phyloP scores from a whole-genome alignment of 2,329 filamentous ascomycete genomes.

The Fusarium pseudocircinatum region DNA sequence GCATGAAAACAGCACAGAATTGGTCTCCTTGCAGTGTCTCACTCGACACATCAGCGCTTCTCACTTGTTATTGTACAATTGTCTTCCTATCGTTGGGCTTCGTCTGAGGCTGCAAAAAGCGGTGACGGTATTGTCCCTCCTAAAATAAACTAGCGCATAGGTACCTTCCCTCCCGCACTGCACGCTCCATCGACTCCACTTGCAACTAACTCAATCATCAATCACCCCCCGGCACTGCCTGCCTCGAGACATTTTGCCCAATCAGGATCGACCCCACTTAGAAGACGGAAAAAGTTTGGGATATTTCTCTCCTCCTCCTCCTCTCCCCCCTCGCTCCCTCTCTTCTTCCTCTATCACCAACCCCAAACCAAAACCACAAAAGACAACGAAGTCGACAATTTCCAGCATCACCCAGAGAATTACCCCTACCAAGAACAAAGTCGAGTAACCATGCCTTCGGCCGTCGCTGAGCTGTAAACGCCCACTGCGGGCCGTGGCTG shows the following conservation, averaged over 20 bases:
- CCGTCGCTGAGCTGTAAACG: conserved; percentile 92
- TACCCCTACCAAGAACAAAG: conserved; percentile 66
- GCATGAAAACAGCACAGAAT: not conserved
- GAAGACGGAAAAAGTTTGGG: conserved; percentile 43
- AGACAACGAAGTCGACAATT: conserved; percentile 74
- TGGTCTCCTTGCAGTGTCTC: conserved; percentile 35
- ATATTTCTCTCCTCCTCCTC: conserved; percentile 45
- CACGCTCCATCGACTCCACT: conserved; percentile 12
- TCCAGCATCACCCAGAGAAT: conserved; percentile 46
- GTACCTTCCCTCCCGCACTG: conserved; percentile 25
- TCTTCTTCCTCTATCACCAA: conserved; percentile 44
- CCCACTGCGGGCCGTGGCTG: conserved; percentile 75
- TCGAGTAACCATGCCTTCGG: conserved; percentile 77
- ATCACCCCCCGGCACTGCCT: conserved; percentile 26
- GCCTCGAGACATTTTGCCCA: conserved; percentile 28
- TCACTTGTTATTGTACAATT: conserved; percentile 6
- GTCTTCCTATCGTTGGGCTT: conserved; percentile 26
- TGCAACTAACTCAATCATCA: not conserved
- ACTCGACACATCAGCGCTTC: conserved; percentile 27
- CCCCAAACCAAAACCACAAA: conserved; percentile 44
- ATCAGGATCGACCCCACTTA: conserved; percentile 40
- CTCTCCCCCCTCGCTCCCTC: conserved; percentile 39
- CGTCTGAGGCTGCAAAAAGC: conserved; percentile 40
- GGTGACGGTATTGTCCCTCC: conserved; percentile 39
- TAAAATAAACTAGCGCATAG: conserved; percentile 26